Evolutionary conservation across 345 rosid species (phyloP), one percentile per base, ranked within the genome.

Genomic region (Linum lewisii): DNA sequence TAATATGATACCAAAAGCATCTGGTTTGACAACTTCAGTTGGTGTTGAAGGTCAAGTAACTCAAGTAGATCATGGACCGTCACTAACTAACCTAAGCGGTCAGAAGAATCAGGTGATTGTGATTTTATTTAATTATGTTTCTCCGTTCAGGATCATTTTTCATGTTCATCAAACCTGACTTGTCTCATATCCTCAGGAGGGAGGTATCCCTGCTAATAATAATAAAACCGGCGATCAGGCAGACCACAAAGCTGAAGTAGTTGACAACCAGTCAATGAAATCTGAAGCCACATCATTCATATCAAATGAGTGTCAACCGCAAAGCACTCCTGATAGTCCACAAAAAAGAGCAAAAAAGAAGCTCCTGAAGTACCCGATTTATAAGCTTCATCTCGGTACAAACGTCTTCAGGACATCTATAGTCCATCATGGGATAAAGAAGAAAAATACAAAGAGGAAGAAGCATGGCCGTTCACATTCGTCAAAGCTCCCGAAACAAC

Each of bases 391-490:
- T 59, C 51, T 83, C 64, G 78, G 97, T 57, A 55, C 77, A 37
- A 83, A 45, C 14, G 57, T 73, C 38, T 82, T 83, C 60, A 69
- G 68, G 69, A 70, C 69, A 58, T n/a, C n/a, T n/a, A 56, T 82
- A 50, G 26, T 88, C 9, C 73, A 57, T 52, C 52, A 69, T 8
- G 76, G 49, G 45, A 78, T 62, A 75, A 86, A 65, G 45, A 80
- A 78, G 76, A 84, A 78, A 60, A 84, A 71, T 61, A 83, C 58
- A 65, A 84, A 57, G 85, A 67, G 59, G 61, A 87, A 78, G 61
- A 62, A 20, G n/a, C n/a, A n/a, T n/a, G n/a, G n/a, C 34, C 25
- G 51, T 4, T 54, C 47, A 56, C 62, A 61, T 54, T 58, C 34
- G 6, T 58, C 72, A 37, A 63, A 54, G 47, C 67, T 74, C 25